Evolutionary conservation across 169 alveolate species (phyloP).

Genomic region (Cryptosporidium bovis): DNA sequence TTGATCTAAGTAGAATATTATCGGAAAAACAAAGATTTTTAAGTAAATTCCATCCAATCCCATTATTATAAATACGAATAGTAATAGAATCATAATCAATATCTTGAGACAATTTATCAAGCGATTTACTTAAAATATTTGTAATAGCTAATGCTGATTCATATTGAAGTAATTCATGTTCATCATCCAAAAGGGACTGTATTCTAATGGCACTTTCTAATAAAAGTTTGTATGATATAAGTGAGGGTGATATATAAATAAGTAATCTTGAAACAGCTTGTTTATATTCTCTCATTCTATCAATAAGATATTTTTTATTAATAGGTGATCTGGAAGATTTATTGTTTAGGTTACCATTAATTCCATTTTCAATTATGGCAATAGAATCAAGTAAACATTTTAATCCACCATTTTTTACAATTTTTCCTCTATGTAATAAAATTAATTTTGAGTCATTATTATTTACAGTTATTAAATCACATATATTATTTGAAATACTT

Average conservation of each 20-base stretch:
- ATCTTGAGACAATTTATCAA: constrained; percentile 41
- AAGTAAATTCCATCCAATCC: constrained; percentile 44
- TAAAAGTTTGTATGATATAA: constrained; percentile 43
- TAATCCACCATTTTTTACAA: constrained; percentile 50
- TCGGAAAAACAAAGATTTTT: constrained; percentile 49
- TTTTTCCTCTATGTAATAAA: constrained; percentile 46
- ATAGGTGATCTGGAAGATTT: constrained; percentile 10
- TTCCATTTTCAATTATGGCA: constrained; percentile 40
- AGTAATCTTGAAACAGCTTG: constrained; percentile 51
- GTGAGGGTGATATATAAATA: constrained; percentile 35
- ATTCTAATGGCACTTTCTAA: constrained; percentile 29
- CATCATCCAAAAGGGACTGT: constrained; percentile 54
- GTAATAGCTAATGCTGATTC: constrained; percentile 62
- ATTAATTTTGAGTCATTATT: constrained; percentile 9
- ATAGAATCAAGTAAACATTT: constrained; percentile 57
- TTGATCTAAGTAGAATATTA: constrained; percentile 26
- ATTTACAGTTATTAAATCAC: constrained; percentile 28
- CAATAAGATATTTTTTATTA: constrained; percentile 40
- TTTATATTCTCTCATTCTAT: constrained; percentile 55
- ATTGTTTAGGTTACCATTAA: background rate
- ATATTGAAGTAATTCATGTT: constrained; percentile 63
- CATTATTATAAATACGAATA: constrained; percentile 38
- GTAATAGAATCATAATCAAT: constrained; percentile 27
- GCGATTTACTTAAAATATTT: constrained; percentile 43
- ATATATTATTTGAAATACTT: constrained; percentile 54